Conservation (phyloP, 768 basidiomycete genomes). For the Lactarius vividus region DNA sequence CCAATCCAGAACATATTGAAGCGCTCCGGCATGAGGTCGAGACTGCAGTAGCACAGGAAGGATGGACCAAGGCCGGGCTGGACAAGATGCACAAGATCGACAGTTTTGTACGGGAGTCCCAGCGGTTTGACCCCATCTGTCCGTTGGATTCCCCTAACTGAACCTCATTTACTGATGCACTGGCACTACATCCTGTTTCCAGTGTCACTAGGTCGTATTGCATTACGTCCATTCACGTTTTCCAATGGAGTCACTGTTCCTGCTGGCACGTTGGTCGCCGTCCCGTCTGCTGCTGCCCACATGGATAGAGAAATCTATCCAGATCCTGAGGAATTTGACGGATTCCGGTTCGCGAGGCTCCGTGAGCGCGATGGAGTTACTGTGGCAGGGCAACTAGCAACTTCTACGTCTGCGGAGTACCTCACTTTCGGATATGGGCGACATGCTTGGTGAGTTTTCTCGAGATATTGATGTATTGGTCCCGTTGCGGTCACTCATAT, state of each 20-base stretch:
- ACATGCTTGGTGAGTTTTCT: slow-evolving; percentile 32
- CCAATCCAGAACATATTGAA: slow-evolving; percentile 29
- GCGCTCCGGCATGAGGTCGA: slow-evolving; percentile 31
- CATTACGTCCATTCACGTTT: slow-evolving; percentile 32
- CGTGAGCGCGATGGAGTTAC: slow-evolving; percentile 28
- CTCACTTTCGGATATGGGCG: slow-evolving; percentile 34
- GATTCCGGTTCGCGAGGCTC: slow-evolving; percentile 41
- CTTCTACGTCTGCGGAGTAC: slow-evolving; percentile 33
- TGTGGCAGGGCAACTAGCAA: slow-evolving; percentile 30
- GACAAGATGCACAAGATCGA: slow-evolving; percentile 31
- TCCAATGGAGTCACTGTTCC: slow-evolving; percentile 41
- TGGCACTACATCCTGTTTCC: neutral
- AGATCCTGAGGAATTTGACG: slow-evolving; percentile 41
- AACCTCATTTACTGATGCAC: neutral
- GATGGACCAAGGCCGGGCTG: slow-evolving; percentile 20
- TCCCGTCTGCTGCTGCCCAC: slow-evolving; percentile 37
- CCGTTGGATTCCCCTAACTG: neutral
- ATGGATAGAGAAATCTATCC: slow-evolving; percentile 43
- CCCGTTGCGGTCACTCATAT: neutral
- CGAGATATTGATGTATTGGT: neutral
- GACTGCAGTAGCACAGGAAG: slow-evolving; percentile 23
- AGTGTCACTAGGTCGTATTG: slow-evolving; percentile 29
- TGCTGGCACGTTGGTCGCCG: slow-evolving; percentile 38
- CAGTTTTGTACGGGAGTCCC: slow-evolving; percentile 31
- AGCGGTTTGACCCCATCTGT: slow-evolving; percentile 21